A percentile compares a stretch with the other conserved stretches of the same genome.
Evolutionary conservation across 805 yeast species (phyloP).

Genomic region (Allodekkera sacchari): DNA sequence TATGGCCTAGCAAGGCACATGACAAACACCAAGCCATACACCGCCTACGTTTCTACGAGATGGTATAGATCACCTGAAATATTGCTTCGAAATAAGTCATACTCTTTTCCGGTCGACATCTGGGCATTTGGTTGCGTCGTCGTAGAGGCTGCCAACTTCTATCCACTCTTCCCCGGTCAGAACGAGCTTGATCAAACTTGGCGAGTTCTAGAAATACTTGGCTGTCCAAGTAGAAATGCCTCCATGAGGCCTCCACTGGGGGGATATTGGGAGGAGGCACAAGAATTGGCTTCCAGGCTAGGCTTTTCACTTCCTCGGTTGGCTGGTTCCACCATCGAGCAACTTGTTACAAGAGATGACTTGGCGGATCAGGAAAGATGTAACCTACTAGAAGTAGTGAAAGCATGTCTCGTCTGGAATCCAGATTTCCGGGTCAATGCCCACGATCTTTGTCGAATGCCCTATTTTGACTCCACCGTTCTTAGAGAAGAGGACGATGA

Average conservation of each 20-base stretch:
- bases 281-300: slow-evolving; percentile 37
- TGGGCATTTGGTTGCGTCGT: slow-evolving; percentile 87
- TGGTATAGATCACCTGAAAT: slow-evolving; percentile 87
- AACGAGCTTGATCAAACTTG: slow-evolving; percentile 73
- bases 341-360: slow-evolving; percentile 38
- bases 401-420: slow-evolving; percentile 65
- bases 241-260: slow-evolving; percentile 32
- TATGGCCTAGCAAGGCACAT: slow-evolving; percentile 68
- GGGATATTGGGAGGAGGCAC: slow-evolving; percentile 68
- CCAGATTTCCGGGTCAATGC: slow-evolving; percentile 58
- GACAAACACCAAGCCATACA: slow-evolving; percentile 45
- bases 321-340: slow-evolving; percentile 40
- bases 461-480: slow-evolving; percentile 44
- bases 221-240: slow-evolving; percentile 48
- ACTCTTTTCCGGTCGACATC: slow-evolving; percentile 66
- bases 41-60: slow-evolving; percentile 74
- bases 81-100: slow-evolving; percentile 50
- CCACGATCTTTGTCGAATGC: slow-evolving; percentile 36
- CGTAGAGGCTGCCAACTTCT: slow-evolving; percentile 59
- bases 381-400: slow-evolving; percentile 34
- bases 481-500: slow-evolving; percentile 9
- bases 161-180: slow-evolving; percentile 79
- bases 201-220: slow-evolving; percentile 59
- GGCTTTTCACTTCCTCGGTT: slow-evolving; percentile 51
- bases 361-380: slow-evolving; percentile 25